phyloP scores from a whole-genome alignment of 176 grass and related monocot species.

The Triticum dicoccoides region DNA sequence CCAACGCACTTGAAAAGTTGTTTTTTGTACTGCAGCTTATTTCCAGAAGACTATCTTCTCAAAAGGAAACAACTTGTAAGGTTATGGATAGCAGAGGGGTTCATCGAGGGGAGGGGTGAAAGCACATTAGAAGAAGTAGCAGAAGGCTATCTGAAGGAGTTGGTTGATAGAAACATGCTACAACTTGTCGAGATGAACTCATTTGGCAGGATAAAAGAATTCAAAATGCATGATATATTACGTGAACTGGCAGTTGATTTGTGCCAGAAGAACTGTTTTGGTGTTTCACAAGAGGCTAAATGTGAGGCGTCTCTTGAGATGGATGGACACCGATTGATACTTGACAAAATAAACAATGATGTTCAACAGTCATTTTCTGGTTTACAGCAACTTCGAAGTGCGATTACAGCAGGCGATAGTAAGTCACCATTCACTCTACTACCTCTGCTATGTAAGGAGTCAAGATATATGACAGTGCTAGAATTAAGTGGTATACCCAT shows the following conservation, averaged over 20 bases:
- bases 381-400: neutral
- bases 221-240: slow-evolving; percentile 9
- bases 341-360: neutral
- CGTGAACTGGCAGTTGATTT: neutral
- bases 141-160: slow-evolving; percentile 6
- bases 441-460: neutral
- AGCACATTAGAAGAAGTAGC: slow-evolving; percentile 22
- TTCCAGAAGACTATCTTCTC: neutral
- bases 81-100: slow-evolving; percentile 35
- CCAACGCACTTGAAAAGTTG: neutral
- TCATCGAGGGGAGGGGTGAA: neutral
- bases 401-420: neutral
- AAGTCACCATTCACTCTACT: neutral
- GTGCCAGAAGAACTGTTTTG: no score
- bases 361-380: neutral
- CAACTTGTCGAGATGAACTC: neutral
- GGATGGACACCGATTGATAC: neutral
- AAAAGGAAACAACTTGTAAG: neutral
- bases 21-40: neutral
- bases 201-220: neutral
- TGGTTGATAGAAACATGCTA: no score
- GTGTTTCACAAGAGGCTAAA: no score
- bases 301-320: no score
- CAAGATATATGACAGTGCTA: no score
- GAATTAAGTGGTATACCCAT: no score